Conservation (phyloP, 495 filamentous ascomycete species). For the Tricharina praecox region DNA sequence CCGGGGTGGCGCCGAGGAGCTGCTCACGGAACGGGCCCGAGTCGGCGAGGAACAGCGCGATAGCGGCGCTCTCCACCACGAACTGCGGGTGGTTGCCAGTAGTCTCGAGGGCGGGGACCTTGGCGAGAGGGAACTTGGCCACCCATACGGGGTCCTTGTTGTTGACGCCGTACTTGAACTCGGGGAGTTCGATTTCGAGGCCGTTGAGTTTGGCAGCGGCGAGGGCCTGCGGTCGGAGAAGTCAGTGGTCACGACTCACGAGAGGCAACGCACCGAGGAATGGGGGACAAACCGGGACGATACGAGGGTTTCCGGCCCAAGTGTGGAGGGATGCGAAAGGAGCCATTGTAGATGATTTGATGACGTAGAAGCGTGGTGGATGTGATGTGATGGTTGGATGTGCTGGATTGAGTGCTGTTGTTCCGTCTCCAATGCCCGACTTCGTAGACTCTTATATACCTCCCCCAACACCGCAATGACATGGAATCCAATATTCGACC, state of each 20-base stretch:
- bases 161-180: not conserved
- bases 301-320: slow-evolving; percentile 1
- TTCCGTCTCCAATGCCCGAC: too few species aligned
- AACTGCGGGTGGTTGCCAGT: not conserved
- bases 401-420: too few species aligned
- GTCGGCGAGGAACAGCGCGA: slow-evolving; percentile 1
- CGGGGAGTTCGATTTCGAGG: slow-evolving; percentile 2
- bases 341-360: slow-evolving; percentile 7
- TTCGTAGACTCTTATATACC: too few species aligned
- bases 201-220: slow-evolving; percentile 5
- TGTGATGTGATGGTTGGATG: too few species aligned
- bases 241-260: not conserved
- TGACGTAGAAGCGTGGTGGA: too few species aligned
- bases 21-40: slow-evolving; percentile 3
- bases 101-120: slow-evolving; percentile 6
- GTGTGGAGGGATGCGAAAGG: slow-evolving; percentile 6
- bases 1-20: slow-evolving; percentile 3
- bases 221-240: not conserved
- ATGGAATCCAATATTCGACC: too few species aligned
- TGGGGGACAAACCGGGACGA: not conserved
- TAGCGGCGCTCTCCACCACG: slow-evolving; percentile 1
- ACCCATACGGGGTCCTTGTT: slow-evolving; percentile 1
- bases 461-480: too few species aligned
- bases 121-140: slow-evolving; percentile 1
- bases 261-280: not conserved